A percentile compares a stretch with the other conserved stretches of the same genome.
Evolutionary conservation across 345 rosid genomes (phyloP).

Genomic region (Eucalyptus paniculata): DNA sequence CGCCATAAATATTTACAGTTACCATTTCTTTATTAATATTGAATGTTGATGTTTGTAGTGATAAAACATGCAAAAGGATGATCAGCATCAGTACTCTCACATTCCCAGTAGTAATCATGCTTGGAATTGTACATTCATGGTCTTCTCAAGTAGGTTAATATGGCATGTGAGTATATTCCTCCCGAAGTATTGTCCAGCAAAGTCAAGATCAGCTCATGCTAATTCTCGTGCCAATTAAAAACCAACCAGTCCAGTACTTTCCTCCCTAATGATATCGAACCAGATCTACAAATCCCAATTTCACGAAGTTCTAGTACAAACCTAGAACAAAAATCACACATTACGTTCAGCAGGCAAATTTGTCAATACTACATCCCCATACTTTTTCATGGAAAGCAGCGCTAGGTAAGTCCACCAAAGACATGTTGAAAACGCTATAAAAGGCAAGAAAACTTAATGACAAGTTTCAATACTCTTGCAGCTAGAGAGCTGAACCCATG

Average conservation of each 20-base stretch:
- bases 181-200: not conserved
- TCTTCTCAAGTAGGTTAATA: not conserved
- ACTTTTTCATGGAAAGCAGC: not conserved
- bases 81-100: not conserved
- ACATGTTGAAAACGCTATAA: not conserved
- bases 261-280: not conserved
- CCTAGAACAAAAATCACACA: not conserved
- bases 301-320: not conserved
- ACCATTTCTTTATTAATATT: not conserved
- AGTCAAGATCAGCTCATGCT: not conserved
- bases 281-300: not conserved
- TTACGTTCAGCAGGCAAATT: not conserved
- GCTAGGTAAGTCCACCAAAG: not conserved
- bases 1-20: not conserved
- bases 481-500: conserved; percentile 93
- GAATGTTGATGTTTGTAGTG: not conserved
- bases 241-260: not conserved
- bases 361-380: not conserved
- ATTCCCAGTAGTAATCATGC: not conserved
- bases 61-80: not conserved
- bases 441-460: conserved; percentile 32
- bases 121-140: not conserved
- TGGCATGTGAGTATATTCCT: not conserved
- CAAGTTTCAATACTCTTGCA: conserved; percentile 59
- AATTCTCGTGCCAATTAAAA: not conserved